Evolutionary conservation across 2,329 filamentous ascomycete species (phyloP), one percentile per base, ranked within the genome.

Genomic region (Cercospora citrullina): DNA sequence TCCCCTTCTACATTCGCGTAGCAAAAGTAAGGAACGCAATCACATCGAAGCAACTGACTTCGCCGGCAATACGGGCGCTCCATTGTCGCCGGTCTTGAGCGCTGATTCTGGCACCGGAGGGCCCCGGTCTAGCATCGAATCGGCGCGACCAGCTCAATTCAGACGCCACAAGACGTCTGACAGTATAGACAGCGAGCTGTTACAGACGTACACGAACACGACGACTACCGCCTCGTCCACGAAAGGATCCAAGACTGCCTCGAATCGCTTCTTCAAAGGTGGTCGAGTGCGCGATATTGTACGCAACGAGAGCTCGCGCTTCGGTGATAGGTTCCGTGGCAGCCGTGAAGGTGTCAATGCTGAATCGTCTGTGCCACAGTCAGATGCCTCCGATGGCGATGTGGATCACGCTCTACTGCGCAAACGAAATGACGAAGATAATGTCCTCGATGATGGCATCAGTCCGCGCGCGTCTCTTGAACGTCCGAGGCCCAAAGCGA

Each of bases 251-350:
- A 74, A 77, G 45, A 87, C 87, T 9, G 88, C 87, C 39, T 83
- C 93, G 8, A 87, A 89, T 51, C 88, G 90, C 6, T 89, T 97
- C 59, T 90, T 97, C 80, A 94, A 93, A 80, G 90, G 89, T 2
- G 87, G 88, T 60, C 85, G 91, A 65, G 88, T 94, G 70, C 91
- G 92, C 69, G 91, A 87, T 31, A 85, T 92, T 31, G 86, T 96
- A 2, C 85, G 87, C n/a, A 84, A 83, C 69, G 88, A 90, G 73
- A 84, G 89, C 7, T 85, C 86, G 0, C 87, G 86, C 73, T 84
- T 90, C 36, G 86, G 87, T 16, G 87, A 88, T 60, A 82, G 86
- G 53, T 85, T 90, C 23, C 83, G 88, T 78, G 86, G 84, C 26
- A 68, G 69, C 72, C 87, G 85, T 73, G 88, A 90, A 33, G 75